phyloP scores from a whole-genome alignment of 768 basidiomycete species.

The Suillus spraguei region DNA sequence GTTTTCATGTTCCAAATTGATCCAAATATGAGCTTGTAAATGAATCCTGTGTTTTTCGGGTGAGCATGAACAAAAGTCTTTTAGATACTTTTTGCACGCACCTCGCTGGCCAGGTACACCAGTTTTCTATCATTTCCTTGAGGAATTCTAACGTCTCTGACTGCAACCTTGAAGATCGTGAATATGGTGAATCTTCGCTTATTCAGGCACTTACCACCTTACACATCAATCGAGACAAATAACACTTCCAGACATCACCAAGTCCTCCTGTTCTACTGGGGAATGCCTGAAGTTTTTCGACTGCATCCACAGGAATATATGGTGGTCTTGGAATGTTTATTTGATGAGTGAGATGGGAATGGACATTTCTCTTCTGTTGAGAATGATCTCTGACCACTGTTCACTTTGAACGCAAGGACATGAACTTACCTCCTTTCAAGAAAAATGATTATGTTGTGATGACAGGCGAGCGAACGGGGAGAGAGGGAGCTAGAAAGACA shows the following conservation, averaged over 20 bases:
- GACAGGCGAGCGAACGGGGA: too few species aligned
- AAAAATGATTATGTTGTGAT: too few species aligned
- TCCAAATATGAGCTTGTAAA: constrained; percentile 6
- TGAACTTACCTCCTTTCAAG: too few species aligned
- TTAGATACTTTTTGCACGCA: background rate
- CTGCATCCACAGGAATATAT: too few species aligned
- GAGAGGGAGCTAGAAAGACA: too few species aligned
- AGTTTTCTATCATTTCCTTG: background rate
- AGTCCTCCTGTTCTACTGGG: too few species aligned
- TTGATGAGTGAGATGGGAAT: too few species aligned
- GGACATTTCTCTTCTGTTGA: too few species aligned
- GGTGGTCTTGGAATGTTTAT: too few species aligned
- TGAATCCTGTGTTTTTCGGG: background rate
- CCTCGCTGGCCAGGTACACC: background rate
- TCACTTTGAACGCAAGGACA: too few species aligned
- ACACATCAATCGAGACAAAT: background rate
- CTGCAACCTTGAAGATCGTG: constrained; percentile 7
- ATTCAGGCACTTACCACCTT: background rate
- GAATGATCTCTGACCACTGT: too few species aligned
- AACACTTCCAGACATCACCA: constrained; percentile 9
- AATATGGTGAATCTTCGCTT: background rate
- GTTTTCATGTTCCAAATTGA: constrained; percentile 15
- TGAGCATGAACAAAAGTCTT: background rate
- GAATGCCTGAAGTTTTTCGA: too few species aligned
- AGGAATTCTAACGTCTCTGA: constrained; percentile 8